Evolutionary conservation across 768 basidiomycete genomes (phyloP), one percentile per base, ranked within the genome.

Genomic region (Rhizopogon salebrosus): DNA sequence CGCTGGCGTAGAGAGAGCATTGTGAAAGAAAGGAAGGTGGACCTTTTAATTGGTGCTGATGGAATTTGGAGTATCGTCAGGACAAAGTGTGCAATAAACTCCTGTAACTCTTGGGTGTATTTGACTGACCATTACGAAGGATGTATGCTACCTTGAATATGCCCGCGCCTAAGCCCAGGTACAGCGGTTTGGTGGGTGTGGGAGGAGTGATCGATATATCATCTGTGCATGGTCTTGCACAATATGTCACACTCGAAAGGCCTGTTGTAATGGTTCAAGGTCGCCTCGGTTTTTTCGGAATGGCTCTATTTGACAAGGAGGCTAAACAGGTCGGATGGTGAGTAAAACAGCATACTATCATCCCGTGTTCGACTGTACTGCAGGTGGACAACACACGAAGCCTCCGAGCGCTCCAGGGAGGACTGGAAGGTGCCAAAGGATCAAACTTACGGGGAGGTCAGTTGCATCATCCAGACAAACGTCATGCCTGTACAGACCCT

Each of bases 371-470:
- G 48, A 48, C 0, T 13, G 23, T 27, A 49, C 7, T 2, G 10
- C 41, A 67, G 67, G 66, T 67, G 65, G 67, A 65, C 67, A 29
- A 58, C 61, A 0, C 56, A 67, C 27, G 65, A 67, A 27, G 61
- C 61, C 23, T 49, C 61, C 14, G 57, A 65, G 11, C 63, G 63
- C 48, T 39, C 50, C 11, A 61, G 64, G 27, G 63, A 67, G 41
- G 65, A 69, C 54, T 63, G 61, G 66, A 63, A 67, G 34, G 14
- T 67, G 11, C 54, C 56, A 20, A 65, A 57, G 53, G 49, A 58
- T 31, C 41, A 65, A 48, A 52, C 46, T 29, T 39, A 67, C 41
- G 42, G 40, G 9, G 63, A 59, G 56, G 67, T 57, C 29, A 23
- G 46, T 29, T 16, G 38, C 11, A 9, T 26, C 3, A 24, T 3